Evolutionary conservation across 352 stramenopile genomes (phyloP).

Genomic region (Globisporangium takayamanum): DNA sequence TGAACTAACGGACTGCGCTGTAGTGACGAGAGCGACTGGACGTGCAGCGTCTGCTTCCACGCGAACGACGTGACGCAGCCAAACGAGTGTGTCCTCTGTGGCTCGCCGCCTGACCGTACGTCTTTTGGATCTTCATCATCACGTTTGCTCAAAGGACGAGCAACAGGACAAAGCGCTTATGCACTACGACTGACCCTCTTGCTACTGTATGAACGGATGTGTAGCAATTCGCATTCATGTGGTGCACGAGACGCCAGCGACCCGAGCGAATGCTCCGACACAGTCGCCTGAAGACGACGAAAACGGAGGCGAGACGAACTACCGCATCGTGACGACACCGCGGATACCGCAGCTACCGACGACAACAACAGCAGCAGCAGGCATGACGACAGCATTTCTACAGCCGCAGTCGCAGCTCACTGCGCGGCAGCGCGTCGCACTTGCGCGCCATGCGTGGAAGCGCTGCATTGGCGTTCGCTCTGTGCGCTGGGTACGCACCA

Average conservation of each 20-base stretch:
- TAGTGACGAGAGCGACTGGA: constrained; percentile 19
- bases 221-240: background rate
- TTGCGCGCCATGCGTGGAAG: constrained; percentile 67
- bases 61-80: constrained; percentile 39
- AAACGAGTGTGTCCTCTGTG: constrained; percentile 43
- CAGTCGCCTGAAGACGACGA: background rate
- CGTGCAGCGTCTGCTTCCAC: constrained; percentile 50
- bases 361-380: background rate
- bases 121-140: background rate
- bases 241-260: background rate
- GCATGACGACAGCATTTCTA: background rate
- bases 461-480: constrained; percentile 28
- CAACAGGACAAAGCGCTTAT: background rate
- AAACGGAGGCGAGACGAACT: constrained; percentile 12
- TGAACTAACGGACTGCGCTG: background rate
- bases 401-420: constrained; percentile 16
- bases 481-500: constrained; percentile 9
- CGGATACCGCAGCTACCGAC: constrained; percentile 8
- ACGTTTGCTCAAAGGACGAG: background rate
- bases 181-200: background rate
- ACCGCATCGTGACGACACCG: constrained; percentile 27
- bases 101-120: constrained; percentile 33
- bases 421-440: constrained; percentile 47
- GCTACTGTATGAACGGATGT: background rate
- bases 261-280: background rate